Evolutionary conservation across 768 basidiomycete genomes (phyloP), one percentile per base, ranked within the genome.

Genomic region (Krasilnikovozyma curviuscula): DNA sequence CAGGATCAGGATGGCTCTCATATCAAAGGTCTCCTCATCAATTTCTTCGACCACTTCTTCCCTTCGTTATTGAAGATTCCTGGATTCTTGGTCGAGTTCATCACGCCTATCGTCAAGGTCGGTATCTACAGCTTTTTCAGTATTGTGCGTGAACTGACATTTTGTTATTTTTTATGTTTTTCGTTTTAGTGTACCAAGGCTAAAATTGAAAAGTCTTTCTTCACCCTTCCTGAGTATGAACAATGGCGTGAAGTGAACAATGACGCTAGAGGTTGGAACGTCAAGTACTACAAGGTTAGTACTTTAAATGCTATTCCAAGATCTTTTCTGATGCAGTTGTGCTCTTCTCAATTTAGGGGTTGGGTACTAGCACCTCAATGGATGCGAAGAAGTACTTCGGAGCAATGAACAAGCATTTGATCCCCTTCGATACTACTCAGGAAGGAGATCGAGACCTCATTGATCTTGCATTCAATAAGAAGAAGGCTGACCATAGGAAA

Each of bases 1-100:
- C 60, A 93, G 86, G 93, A 98, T 75, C 86, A 97, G 67, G 93
- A 98, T 66, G 93, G 93, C 44, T 97, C 93, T n/a, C 93, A 98
- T 67, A 98, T 98, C 69, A 98, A 98, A 65, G 93, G 93, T n/a
- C 74, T 97, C 7, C 72, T 98, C 41, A 89, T 98, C 68, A 98
- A 98, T 66, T 97, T 88, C 64, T 68, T 98, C 52, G 93, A 97
- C 59, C 81, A 89, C 62, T 97, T 88, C 65, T 95, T 81, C 65
- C 93, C 93, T 0, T 93, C 91, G 2, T 70, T 98, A 19, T 72
- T 98, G 49, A 85, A 79, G 62, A 66, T 93, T 16, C 81, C 84
- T 1, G 78, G 81, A 50, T 98, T 98, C 67, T 68, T 98, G 42
- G 83, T 97, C 31, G 93, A 98, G 61, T 98, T 98, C 63, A 83